Evolutionary conservation across 2,329 filamentous ascomycete species (phyloP), one percentile per base, ranked within the genome.

Genomic region (Ophiostoma ips): DNA sequence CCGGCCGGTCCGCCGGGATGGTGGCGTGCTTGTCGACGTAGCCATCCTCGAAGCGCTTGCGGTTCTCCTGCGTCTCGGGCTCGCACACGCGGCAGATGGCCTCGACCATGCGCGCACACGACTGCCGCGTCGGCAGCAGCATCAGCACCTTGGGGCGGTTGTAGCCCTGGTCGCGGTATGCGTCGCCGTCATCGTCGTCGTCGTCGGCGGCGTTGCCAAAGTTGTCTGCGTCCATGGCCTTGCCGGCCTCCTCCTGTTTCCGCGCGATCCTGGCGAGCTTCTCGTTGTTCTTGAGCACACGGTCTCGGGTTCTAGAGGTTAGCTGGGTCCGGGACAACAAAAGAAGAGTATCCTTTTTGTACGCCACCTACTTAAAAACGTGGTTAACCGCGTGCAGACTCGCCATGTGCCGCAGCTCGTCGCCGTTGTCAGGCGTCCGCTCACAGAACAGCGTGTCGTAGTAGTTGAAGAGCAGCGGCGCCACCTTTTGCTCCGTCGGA

Each of bases 111-210:
- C 81, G 79, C 28, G 84, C 83, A 57, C 87, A 94, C 0, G 88
- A 83, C 60, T 95, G 82, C 50, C 89, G 79, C 0, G 92, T 96
- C 3, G 92, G 90, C 1, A 95, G 71, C 16, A 98, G 72, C 63
- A 96, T 86, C 18, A 98, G 75, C 7, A 95, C 83, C 62, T 96
- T 96, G 8, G 92, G 92, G 5, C 92, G 75, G 0, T 90, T 95
- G 64, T 95, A 98, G 0, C 92, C 92, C 66, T 98, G 92, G 58
- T 98, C 92, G 55, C 88, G 79, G 16, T 88, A 71, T 57, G 95
- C 87, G 5, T 84, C 68, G 35, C 85, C 81, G 15, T 75, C 68
- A 35, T 73, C 72, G 10, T 76, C 74, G 4, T 77, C 73, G 49
- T 83, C 78, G 58, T 81, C 81, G 34, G 48, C 51, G 13, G 35